Evolutionary conservation across 768 basidiomycete species (phyloP).

Genomic region (Trametes cingulata): DNA sequence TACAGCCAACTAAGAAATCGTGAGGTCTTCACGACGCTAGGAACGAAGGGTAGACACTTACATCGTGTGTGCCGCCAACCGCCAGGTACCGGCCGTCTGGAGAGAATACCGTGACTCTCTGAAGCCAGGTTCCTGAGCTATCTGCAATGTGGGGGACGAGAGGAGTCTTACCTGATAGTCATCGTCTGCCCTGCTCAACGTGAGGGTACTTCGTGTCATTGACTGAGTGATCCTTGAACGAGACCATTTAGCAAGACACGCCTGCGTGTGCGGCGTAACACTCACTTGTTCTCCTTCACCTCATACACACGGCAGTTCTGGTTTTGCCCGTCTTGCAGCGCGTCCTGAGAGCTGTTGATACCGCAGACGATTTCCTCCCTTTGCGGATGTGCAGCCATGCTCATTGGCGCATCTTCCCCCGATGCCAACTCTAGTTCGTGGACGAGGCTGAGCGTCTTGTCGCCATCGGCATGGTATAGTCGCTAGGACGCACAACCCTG

Average conservation of each 20-base stretch:
- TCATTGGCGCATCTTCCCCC: slow-evolving; percentile 97
- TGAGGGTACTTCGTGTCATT: slow-evolving; percentile 61
- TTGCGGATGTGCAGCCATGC: slow-evolving; percentile 71
- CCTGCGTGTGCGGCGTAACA: background rate
- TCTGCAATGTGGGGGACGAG: background rate
- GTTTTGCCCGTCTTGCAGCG: slow-evolving; percentile 66
- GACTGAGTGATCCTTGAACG: slow-evolving; percentile 51
- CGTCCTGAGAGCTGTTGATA: slow-evolving; percentile 74
- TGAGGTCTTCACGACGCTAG: background rate
- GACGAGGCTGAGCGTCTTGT: slow-evolving; percentile 54
- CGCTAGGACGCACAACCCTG: slow-evolving; percentile 44
- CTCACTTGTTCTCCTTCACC: slow-evolving; percentile 60
- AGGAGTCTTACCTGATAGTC: slow-evolving; percentile 68
- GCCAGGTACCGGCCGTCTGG: slow-evolving; percentile 64
- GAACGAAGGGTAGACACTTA: slow-evolving; percentile 35
- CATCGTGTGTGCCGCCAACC: slow-evolving; percentile 72
- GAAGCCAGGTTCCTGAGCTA: slow-evolving; percentile 12
- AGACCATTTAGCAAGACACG: background rate
- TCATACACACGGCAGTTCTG: slow-evolving; percentile 81
- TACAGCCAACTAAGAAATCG: slow-evolving; percentile 24
- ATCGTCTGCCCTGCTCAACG: slow-evolving; percentile 62
- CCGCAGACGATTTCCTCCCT: slow-evolving; percentile 72
- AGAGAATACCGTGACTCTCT: slow-evolving; percentile 91
- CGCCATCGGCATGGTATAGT: slow-evolving; percentile 60
- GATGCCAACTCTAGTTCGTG: slow-evolving; percentile 74